Conservation (phyloP, 345 rosid genomes). For the Firmiana major region DNA sequence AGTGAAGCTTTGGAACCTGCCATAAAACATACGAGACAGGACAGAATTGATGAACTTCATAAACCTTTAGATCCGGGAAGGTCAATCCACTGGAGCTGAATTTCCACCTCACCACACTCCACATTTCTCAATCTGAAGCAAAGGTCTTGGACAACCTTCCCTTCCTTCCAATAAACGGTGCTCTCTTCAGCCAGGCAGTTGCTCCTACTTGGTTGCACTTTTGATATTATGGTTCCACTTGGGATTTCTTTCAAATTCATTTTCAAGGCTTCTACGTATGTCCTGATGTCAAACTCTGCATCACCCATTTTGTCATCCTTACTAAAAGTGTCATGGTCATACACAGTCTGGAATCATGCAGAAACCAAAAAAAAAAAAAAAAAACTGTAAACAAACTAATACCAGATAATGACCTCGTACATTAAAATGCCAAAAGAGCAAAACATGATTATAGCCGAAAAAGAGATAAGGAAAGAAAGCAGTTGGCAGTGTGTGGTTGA, state of each 20-base stretch:
- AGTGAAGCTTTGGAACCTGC: neutral
- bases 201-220: slow-evolving; percentile 44
- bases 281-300: slow-evolving; percentile 67
- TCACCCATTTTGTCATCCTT: slow-evolving; percentile 95
- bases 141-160: slow-evolving; percentile 59
- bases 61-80: slow-evolving; percentile 69
- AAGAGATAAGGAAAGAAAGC: neutral
- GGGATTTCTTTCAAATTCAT: slow-evolving; percentile 51
- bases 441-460: neutral
- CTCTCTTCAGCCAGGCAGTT: slow-evolving; percentile 78
- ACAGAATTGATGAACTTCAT: slow-evolving; percentile 14
- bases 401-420: neutral
- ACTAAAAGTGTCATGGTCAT: slow-evolving; percentile 79
- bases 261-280: slow-evolving; percentile 60
- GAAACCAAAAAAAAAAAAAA: neutral
- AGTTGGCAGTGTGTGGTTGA: neutral
- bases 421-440: neutral
- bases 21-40: neutral
- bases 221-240: slow-evolving; percentile 57
- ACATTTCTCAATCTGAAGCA: slow-evolving; percentile 71
- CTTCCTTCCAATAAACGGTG: slow-evolving; percentile 36
- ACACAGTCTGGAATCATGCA: slow-evolving; percentile 51
- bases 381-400: neutral
- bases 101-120: slow-evolving; percentile 86
- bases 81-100: slow-evolving; percentile 82